Conservation (phyloP, 2,329 filamentous ascomycete species). For the Hypoxylon sp. region DNA sequence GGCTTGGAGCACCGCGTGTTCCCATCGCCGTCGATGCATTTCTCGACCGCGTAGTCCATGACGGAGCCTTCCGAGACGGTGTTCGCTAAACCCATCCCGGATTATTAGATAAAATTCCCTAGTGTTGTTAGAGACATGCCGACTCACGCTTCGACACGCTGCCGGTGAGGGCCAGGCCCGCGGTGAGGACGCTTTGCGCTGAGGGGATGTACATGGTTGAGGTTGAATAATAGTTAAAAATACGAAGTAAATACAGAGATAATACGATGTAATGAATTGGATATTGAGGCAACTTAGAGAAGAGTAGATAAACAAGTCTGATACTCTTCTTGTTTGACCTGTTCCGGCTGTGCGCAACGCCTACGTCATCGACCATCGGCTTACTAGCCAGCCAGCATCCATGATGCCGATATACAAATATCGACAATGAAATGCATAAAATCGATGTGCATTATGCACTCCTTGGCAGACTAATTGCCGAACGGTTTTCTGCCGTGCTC, state of each 20-base stretch:
- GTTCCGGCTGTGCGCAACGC: background rate
- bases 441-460: background rate
- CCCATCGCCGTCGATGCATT: constrained; percentile 51
- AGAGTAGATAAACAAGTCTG: background rate
- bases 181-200: constrained; percentile 42
- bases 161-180: constrained; percentile 41
- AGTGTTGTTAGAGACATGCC: background rate
- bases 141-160: constrained; percentile 36
- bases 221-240: background rate
- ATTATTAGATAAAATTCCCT: background rate
- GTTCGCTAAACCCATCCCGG: constrained; percentile 24
- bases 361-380: constrained; percentile 2
- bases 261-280: background rate
- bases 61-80: constrained; percentile 48
- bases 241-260: background rate
- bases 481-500: too few relatives aligned
- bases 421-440: background rate
- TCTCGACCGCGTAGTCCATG: constrained; percentile 53
- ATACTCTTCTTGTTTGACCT: background rate
- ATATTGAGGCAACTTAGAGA: background rate
- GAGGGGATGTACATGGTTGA: constrained; percentile 43
- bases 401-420: background rate
- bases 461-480: too few relatives aligned
- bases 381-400: background rate
- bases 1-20: constrained; percentile 51